A percentile compares a stretch with the other conserved stretches of the same genome.
These are phyloP conservation scores for Mycena rebaudengoi DNA, from an alignment of 768 basidiomycete species.

Conservation along the genomic window DNA sequence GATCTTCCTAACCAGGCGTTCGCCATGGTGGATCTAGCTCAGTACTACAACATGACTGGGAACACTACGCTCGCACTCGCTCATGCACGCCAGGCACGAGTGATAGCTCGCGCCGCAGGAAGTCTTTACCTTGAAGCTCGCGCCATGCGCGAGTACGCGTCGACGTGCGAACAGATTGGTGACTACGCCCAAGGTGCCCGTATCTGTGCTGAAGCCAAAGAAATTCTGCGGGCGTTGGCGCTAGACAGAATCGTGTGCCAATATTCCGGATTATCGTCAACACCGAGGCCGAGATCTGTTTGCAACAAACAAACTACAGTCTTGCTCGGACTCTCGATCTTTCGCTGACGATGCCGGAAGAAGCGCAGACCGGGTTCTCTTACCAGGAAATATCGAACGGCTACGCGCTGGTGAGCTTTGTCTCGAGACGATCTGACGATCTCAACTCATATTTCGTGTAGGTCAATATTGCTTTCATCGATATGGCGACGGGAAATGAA, in stretches of 20 bases:
- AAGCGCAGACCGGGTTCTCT: background rate
- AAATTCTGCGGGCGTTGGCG: background rate
- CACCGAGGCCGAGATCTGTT: background rate
- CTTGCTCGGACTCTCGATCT: background rate
- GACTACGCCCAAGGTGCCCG: background rate
- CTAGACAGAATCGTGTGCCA: background rate
- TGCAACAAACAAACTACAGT: background rate
- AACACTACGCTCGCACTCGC: background rate
- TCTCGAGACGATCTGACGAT: too few relatives aligned
- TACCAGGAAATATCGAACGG: background rate
- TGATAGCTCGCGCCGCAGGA: background rate
- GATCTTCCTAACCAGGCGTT: background rate
- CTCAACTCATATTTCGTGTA: too few relatives aligned
- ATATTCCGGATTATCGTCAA: background rate
- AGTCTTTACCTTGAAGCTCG: background rate
- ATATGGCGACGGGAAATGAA: background rate
- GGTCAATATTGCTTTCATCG: background rate
- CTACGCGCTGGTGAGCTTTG: background rate
- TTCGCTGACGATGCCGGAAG: background rate
- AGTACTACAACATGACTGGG: background rate
- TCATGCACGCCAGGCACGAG: background rate
- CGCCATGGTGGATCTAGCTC: background rate
- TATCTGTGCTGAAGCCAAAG: background rate
- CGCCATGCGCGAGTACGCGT: background rate
- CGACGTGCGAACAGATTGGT: background rate